A percentile compares a stretch with the other conserved stretches of the same genome.
These are phyloP conservation scores for Colletotrichum liaoningense DNA, from an alignment of 2,329 filamentous ascomycete genomes.

Conservation along the genomic window DNA sequence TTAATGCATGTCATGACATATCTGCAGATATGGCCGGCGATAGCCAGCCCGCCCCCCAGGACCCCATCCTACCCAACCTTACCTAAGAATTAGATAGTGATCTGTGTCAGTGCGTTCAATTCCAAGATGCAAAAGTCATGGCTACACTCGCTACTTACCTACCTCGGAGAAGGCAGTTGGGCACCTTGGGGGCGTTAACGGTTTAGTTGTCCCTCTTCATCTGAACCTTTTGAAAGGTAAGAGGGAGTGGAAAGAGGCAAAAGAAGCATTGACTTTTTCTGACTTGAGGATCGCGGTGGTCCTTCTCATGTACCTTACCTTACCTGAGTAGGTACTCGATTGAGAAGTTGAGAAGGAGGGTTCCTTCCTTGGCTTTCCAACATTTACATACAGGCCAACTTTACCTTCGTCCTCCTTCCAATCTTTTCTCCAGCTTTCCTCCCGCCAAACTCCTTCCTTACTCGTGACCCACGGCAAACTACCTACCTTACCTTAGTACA, in stretches of 20 bases:
- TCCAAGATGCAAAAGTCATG: not conserved
- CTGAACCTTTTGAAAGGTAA: not conserved
- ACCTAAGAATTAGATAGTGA: not conserved
- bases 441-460: not conserved
- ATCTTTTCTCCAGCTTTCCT: not conserved
- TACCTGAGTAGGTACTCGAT: too few relatives aligned
- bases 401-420: not conserved
- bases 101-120: not conserved
- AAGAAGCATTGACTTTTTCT: slow-evolving; percentile 1
- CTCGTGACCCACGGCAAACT: not conserved
- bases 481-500: not conserved
- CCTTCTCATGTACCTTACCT: too few relatives aligned
- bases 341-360: not conserved
- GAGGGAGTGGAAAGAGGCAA: not conserved
- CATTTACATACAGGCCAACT: slow-evolving; percentile 2
- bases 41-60: not conserved
- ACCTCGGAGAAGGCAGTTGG: not conserved
- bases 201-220: not conserved
- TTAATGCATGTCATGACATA: not conserved
- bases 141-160: not conserved
- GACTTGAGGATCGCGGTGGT: not conserved
- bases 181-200: not conserved
- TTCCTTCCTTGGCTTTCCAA: slow-evolving; percentile 20
- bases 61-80: not conserved
- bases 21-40: slow-evolving; percentile 6